Base-by-base conservation (phyloP, 2,329 filamentous ascomycete genomes). In the Corniculantispora saksenae region DNA sequence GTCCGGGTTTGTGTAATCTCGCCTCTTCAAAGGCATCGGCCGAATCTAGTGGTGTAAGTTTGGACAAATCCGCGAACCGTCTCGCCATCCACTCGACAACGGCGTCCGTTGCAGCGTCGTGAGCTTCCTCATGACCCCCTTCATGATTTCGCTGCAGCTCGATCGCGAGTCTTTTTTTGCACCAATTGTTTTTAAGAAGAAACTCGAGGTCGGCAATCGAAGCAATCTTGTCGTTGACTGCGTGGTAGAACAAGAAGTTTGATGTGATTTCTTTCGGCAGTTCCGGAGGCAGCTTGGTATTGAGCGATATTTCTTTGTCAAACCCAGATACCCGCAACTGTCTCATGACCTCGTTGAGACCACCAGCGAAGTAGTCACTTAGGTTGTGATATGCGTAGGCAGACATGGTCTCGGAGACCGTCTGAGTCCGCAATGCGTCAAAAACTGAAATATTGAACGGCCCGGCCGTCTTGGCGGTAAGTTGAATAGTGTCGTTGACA, bases 351-450 rank as follows among this genome's bases (percentile, higher is more conserved):
- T 25, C 3, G 7, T n/a, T n/a, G 12, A 66, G 21, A 1, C 64
- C 64, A 7, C 35, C 45, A 1, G 19, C 13, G 21, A 66, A 66
- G 51, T 66, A 66, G 40, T 67, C 47, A 21, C 38, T 51, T 3
- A 67, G 1, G 10, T 59, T 58, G 0, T 64, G 51, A 17, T 38
- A 15, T 1, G 53, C 50, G 27, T 38, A 65, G 7, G 27, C 32
- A 6, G 17, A 10, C 15, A 15, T 35, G 7, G 64, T 13, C n/a
- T 61, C 40, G 2, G 5, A 1, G 4, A 25, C 2, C 4, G 40
- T 35, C 50, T 29, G n/a, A 4, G 53, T 53, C 38, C 50, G 40
- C 8, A 59, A 43, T 7, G 13, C 19, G 10, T 55, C 57, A n/a
- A 66, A 66, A 1, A 17, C 53, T 1, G 64, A 35, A 4, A 50